Evolutionary conservation across 257 asterid species (phyloP), one percentile per base, ranked within the genome.

Genomic region (Nicotiana otophora): DNA sequence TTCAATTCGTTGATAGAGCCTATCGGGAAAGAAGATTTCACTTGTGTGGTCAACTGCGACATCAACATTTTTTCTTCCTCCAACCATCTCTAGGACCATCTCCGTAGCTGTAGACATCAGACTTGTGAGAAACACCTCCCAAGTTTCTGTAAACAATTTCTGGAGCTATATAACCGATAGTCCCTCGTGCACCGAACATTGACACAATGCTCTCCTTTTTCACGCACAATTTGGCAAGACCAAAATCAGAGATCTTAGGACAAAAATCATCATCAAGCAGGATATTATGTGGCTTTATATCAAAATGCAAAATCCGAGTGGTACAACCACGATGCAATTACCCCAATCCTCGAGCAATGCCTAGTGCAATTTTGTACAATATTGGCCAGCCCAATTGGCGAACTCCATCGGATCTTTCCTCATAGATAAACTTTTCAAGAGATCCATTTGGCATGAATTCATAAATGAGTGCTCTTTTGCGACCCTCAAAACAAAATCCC

Each of bases 381-480:
- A 34, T 83, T 19, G 20, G 81, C 84, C 82, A 84, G 36, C 61
- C 85, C 17, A 86, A 15, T 12, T 33, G 55, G 1, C 14, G 33
- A 36, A 80, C 39, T 0, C 5, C 28, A 26, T 26, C 57, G 0
- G 85, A 30, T 10, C 54, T 65, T 6, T 64, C 46, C 16, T 72
- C 46, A 10, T 67, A 65, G 63, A 87, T 82, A 66, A 86, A 85
- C 77, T 85, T 85, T 2, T 88, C 90, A 5, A 89, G 85, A 11
- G 90, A 90, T 20, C 88, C 90, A 39, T 90, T 88, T 0, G 88
- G 82, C 92, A 89, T 89, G 85, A 83, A 89, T 3, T 89, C 90
- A 30, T 87, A 88, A 1, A 91, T 19, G 8, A 89, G 89, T 16
- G 88, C 90, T 83, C 84, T 86, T 67, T 84, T 87, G 0, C 65